These are phyloP conservation scores for Fraxinus paxiana DNA, from an alignment of 305 asterid species.

Conservation along the genomic window DNA sequence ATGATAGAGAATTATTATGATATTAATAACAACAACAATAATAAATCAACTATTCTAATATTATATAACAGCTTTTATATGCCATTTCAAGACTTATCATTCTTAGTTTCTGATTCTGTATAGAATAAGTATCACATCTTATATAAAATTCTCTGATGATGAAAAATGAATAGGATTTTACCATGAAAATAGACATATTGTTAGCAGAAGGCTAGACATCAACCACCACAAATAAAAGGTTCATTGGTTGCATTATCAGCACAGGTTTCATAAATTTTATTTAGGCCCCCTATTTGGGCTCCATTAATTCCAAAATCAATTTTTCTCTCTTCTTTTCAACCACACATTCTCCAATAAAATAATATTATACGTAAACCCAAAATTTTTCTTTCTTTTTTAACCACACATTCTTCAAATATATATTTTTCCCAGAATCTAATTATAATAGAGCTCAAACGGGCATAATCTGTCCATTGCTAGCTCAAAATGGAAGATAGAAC, in stretches of 20 bases:
- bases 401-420: no score
- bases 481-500: neutral
- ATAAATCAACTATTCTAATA: neutral
- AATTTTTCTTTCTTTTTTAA: no score
- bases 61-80: neutral
- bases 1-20: conserved; percentile 3
- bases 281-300: neutral
- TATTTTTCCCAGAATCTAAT: no score
- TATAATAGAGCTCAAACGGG: no score
- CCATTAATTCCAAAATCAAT: no score
- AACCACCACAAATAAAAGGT: neutral
- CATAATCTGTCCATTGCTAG: neutral
- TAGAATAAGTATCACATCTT: neutral
- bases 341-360: no score
- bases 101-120: neutral
- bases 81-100: neutral
- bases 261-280: neutral
- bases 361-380: no score
- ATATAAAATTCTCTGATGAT: neutral
- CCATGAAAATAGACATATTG: neutral
- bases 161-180: neutral
- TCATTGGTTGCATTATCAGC: neutral
- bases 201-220: neutral
- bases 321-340: no score
- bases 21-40: neutral